Evolutionary conservation across 805 yeast genomes (phyloP).

Genomic region (Wickerhamomyces silvicola): DNA sequence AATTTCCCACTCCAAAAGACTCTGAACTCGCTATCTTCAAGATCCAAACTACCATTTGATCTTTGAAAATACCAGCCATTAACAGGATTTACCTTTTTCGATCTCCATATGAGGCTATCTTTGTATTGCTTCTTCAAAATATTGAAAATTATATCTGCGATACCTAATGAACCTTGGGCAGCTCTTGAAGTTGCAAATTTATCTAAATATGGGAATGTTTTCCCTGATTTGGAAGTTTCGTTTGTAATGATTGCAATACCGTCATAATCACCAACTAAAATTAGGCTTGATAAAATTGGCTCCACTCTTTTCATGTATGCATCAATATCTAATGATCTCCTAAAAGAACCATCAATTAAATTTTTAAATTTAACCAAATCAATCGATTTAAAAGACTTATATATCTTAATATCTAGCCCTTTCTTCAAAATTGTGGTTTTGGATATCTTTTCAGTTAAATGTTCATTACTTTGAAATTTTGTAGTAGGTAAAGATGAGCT

Average conservation of each 20-base stretch:
- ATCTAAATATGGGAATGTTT: conserved; percentile 71
- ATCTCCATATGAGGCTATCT: conserved; percentile 79
- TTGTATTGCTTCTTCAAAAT: conserved; percentile 61
- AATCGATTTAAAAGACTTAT: conserved; percentile 6
- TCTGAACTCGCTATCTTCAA: conserved; percentile 34
- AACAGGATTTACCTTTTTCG: conserved; percentile 79
- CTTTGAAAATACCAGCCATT: conserved; percentile 98
- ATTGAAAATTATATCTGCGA: conserved; percentile 90
- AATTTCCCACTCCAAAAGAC: conserved; percentile 36
- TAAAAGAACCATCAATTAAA: conserved; percentile 76
- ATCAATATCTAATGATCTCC: conserved; percentile 54
- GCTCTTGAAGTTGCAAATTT: conserved; percentile 85
- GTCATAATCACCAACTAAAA: conserved; percentile 90
- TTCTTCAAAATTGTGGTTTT: conserved; percentile 71
- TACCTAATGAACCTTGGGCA: conserved; percentile 86
- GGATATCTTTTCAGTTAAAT: conserved; percentile 20
- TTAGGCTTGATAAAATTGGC: conserved; percentile 62
- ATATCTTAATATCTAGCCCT: conserved; percentile 45
- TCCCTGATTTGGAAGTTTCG: conserved; percentile 38
- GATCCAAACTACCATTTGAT: conserved; percentile 59
- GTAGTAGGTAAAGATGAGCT: conserved; percentile 84
- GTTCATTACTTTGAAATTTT: conserved; percentile 22
- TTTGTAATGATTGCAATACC: conserved; percentile 92
- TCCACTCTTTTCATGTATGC: conserved; percentile 65
- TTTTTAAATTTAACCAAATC: conserved; percentile 50